Conservation (phyloP, 176 grass and related monocot genomes). For the Guadua angustifolia region DNA sequence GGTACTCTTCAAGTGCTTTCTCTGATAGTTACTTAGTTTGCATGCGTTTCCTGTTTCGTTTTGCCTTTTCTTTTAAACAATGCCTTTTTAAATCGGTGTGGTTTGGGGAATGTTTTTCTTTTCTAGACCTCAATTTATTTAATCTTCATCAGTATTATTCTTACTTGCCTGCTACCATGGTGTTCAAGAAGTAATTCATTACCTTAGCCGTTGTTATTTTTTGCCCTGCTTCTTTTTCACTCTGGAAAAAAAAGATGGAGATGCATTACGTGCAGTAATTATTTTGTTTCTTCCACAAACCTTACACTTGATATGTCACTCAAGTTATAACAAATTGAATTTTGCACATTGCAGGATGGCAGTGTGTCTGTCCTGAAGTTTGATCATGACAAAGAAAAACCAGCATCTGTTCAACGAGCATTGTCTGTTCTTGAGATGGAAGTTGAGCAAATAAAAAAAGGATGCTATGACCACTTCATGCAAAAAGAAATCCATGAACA, state of each 20-base stretch:
- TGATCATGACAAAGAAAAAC: conserved; percentile 79
- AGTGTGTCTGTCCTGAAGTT: conserved; percentile 89
- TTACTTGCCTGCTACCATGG: neutral
- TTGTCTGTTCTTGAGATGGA: conserved; percentile 97
- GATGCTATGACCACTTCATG: conserved; percentile 62
- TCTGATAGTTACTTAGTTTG: conserved; percentile 13
- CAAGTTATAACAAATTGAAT: conserved; percentile 17
- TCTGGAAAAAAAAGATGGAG: neutral
- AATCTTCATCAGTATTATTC: neutral
- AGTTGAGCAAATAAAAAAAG: conserved; percentile 97
- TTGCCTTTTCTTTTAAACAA: neutral
- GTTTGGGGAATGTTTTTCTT: neutral
- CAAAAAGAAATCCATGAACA: conserved; percentile 98
- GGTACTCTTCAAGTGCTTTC: neutral
- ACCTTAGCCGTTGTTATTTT: neutral
- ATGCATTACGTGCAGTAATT: neutral
- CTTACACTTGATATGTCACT: neutral
- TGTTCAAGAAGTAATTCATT: neutral
- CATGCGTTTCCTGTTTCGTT: conserved; percentile 18
- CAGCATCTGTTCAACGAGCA: conserved; percentile 85
- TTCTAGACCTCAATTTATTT: neutral
- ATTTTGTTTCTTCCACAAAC: neutral
- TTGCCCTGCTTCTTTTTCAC: neutral
- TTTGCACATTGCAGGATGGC: conserved; percentile 59
- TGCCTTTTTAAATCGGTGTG: neutral